phyloP scores from a whole-genome alignment of 495 filamentous ascomycete species.

The Ascobolus immersus region DNA sequence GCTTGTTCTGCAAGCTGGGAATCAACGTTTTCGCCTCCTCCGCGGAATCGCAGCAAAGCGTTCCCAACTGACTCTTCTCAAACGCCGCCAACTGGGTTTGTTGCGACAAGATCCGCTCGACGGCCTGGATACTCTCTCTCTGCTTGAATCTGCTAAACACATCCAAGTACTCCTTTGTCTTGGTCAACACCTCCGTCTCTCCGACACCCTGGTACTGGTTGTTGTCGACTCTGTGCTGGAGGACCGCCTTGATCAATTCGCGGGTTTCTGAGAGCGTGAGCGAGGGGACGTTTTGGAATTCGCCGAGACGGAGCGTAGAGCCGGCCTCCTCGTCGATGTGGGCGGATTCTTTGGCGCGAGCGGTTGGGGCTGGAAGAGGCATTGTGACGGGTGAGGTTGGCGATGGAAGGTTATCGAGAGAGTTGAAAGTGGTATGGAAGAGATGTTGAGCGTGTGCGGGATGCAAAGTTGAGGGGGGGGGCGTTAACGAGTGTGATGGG shows the following conservation, averaged over 20 bases:
- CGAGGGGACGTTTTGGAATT: slow-evolving; percentile 68
- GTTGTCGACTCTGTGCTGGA: slow-evolving; percentile 42
- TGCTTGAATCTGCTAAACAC: slow-evolving; percentile 85
- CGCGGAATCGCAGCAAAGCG: slow-evolving; percentile 66
- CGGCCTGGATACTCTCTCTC: slow-evolving; percentile 75
- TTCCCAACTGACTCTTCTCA: slow-evolving; percentile 77
- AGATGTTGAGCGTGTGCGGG: background rate
- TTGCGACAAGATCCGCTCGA: slow-evolving; percentile 53
- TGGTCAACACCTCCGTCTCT: slow-evolving; percentile 29
- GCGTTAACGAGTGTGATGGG: too few relatives aligned
- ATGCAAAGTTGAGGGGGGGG: too few relatives aligned
- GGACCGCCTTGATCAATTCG: slow-evolving; percentile 65
- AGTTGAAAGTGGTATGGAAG: background rate
- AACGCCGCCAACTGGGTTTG: slow-evolving; percentile 65
- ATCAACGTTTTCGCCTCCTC: slow-evolving; percentile 95
- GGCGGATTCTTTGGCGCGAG: slow-evolving; percentile 19
- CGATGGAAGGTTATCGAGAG: background rate
- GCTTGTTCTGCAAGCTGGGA: slow-evolving; percentile 69
- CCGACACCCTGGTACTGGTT: slow-evolving; percentile 23
- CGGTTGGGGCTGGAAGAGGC: background rate
- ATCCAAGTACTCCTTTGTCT: slow-evolving; percentile 76
- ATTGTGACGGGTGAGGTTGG: background rate
- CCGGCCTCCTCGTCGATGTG: slow-evolving; percentile 78
- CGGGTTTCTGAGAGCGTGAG: slow-evolving; percentile 78
- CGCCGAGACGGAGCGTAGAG: slow-evolving; percentile 58